Percentiles rank a stretch among this genome's conserved stretches.
Conservation (phyloP, 2,329 filamentous ascomycete genomes). For the Cladophialophora psammophila region DNA sequence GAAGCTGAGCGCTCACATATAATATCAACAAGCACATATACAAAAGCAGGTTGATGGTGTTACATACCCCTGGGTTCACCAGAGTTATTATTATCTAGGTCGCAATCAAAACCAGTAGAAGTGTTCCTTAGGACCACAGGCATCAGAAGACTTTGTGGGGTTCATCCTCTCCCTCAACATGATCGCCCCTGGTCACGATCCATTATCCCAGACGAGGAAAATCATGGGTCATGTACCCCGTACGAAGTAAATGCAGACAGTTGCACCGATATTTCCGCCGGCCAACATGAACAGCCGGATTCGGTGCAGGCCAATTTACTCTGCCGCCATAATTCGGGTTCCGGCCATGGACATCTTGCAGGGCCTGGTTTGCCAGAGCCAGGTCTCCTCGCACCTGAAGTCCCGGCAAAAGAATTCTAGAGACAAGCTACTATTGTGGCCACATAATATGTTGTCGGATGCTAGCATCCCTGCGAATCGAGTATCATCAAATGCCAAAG, state of each 20-base stretch:
- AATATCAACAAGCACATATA: neutral
- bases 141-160: constrained; percentile 1
- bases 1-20: constrained; percentile 1
- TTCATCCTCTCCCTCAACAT: neutral
- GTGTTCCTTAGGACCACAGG: constrained; percentile 1
- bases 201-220: constrained; percentile 8
- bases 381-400: constrained; percentile 9
- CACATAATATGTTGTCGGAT: constrained; percentile 12
- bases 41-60: neutral
- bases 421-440: constrained; percentile 3
- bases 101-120: constrained; percentile 4
- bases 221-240: constrained; percentile 4
- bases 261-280: constrained; percentile 23
- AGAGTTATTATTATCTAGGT: neutral
- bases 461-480: constrained; percentile 6
- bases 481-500: neutral
- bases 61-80: constrained; percentile 7
- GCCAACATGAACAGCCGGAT: constrained; percentile 7
- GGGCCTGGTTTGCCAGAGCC: constrained; percentile 15
- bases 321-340: constrained; percentile 22
- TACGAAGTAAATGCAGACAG: neutral
- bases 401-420: neutral
- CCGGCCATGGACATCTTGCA: constrained; percentile 14
- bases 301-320: constrained; percentile 27
- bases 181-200: constrained; percentile 1